Conservation (phyloP, 345 rosid species). For the Microthlaspi erraticum region DNA sequence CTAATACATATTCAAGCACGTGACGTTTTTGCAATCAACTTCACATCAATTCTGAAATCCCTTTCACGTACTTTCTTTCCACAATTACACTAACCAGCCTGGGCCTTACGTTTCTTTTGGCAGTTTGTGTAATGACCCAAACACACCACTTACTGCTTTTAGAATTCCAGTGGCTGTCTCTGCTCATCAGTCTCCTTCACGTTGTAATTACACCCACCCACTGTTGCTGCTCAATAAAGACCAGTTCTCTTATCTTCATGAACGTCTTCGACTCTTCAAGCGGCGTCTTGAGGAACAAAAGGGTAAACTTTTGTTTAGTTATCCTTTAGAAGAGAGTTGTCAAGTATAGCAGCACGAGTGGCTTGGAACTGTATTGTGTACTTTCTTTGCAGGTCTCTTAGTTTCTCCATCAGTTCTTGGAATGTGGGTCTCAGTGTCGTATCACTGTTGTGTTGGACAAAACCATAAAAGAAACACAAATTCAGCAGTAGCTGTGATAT, state of each 20-base stretch:
- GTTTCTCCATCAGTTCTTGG: conserved; percentile 84
- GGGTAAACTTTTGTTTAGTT: conserved; percentile 9
- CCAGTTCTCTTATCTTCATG: conserved; percentile 3
- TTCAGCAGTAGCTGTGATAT: background rate
- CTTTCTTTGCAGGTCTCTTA: conserved; percentile 81
- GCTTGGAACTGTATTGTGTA: conserved; percentile 69
- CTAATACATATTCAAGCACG: conserved; percentile 15
- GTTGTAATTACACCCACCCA: conserved; percentile 24
- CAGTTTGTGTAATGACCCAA: conserved; percentile 27
- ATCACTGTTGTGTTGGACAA: conserved; percentile 59
- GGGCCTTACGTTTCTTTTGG: conserved; percentile 23
- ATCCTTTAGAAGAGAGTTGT: conserved; percentile 58
- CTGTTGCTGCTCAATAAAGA: conserved; percentile 27
- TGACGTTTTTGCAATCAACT: conserved; percentile 16
- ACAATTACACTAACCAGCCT: conserved; percentile 30
- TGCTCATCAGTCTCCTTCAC: conserved; percentile 34
- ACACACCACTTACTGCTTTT: conserved; percentile 17
- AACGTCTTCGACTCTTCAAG: conserved; percentile 13
- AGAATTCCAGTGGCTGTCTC: conserved; percentile 17
- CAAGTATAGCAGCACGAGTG: conserved; percentile 57
- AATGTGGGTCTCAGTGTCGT: conserved; percentile 73
- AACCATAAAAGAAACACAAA: conserved; percentile 11
- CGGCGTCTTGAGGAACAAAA: conserved; percentile 21
- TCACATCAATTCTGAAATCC: conserved; percentile 10
- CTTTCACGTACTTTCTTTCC: conserved; percentile 21